A percentile compares a stretch with the other conserved stretches of the same genome.
Evolutionary conservation across 805 yeast genomes (phyloP).

Genomic region (Saturnispora dispora): DNA sequence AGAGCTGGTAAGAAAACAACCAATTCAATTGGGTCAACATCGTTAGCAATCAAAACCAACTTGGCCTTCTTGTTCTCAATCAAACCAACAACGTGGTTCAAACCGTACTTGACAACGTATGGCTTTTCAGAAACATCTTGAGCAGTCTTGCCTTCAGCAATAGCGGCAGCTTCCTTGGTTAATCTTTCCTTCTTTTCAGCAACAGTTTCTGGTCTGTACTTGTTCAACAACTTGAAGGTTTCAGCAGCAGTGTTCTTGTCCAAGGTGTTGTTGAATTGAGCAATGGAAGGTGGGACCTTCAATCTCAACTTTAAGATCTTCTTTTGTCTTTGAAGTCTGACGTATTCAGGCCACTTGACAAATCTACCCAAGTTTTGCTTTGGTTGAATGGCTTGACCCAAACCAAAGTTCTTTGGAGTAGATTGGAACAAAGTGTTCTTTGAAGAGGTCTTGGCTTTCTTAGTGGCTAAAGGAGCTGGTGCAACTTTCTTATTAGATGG

Average conservation of each 20-base stretch:
- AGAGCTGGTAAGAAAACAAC: slow-evolving; percentile 97
- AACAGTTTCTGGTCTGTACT: slow-evolving; percentile 97
- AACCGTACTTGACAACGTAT: slow-evolving; percentile 94
- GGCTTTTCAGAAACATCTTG: slow-evolving; percentile 97
- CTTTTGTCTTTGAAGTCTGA: slow-evolving; percentile 98
- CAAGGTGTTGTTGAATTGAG: slow-evolving; percentile 92
- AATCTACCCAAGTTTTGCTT: slow-evolving; percentile 93
- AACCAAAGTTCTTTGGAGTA: slow-evolving; percentile 88
- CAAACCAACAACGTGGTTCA: slow-evolving; percentile 96
- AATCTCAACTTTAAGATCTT: slow-evolving; percentile 91
- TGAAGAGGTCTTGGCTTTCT: slow-evolving; percentile 42
- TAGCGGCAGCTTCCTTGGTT: slow-evolving; percentile 97
- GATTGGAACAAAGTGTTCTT: slow-evolving; percentile 86
- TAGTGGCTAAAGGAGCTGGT: slow-evolving; percentile 94
- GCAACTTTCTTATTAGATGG: slow-evolving; percentile 69
- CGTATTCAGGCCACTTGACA: slow-evolving; percentile 99
- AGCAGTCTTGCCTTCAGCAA: slow-evolving; percentile 96
- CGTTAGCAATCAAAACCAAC: slow-evolving; percentile 95
- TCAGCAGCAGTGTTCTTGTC: slow-evolving; percentile 99
- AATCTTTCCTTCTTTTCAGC: slow-evolving; percentile 99
- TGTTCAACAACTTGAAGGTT: slow-evolving; percentile 94
- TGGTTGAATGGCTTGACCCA: slow-evolving; percentile 93
- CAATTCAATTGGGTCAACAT: slow-evolving; percentile 97
- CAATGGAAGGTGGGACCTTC: slow-evolving; percentile 97
- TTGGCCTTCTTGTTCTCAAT: slow-evolving; percentile 98